These are phyloP conservation scores for Paramecium bursaria DNA, from an alignment of 73 alveolate genomes.

Conservation along the genomic window DNA sequence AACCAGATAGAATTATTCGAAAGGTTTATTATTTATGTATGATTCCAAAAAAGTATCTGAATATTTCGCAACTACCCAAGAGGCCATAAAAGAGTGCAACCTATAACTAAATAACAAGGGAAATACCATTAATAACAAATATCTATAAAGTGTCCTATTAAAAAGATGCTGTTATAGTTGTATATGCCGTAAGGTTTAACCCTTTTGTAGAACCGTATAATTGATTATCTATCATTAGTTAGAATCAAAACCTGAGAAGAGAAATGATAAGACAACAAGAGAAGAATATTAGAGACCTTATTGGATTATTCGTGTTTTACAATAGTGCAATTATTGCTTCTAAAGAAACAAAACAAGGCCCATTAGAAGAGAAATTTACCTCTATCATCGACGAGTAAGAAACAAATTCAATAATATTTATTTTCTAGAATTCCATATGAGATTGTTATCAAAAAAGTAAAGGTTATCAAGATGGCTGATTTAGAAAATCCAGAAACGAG, in stretches of 20 bases:
- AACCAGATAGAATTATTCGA: too few species aligned
- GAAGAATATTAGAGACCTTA: not conserved
- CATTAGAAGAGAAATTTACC: not conserved
- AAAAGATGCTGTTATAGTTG: conserved; percentile 20
- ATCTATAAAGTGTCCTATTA: not conserved
- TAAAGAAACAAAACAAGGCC: conserved; percentile 10
- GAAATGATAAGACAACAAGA: conserved; percentile 20
- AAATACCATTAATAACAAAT: conserved; percentile 1
- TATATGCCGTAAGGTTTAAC: not conserved
- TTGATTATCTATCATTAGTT: not conserved
- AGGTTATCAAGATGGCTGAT: conserved; percentile 31
- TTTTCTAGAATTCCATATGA: not conserved
- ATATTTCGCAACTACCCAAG: too few species aligned
- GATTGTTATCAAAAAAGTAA: conserved; percentile 15
- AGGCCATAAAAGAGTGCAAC: conserved; percentile 1
- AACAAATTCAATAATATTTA: not conserved
- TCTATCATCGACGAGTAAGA: not conserved
- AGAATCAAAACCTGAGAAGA: conserved; percentile 21
- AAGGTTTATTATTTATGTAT: too few species aligned
- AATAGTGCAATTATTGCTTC: not conserved
- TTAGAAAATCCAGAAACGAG: conserved; percentile 15
- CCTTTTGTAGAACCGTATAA: conserved; percentile 26
- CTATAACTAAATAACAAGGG: conserved; percentile 17
- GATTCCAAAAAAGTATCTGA: too few species aligned
- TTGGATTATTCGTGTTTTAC: conserved; percentile 19